phyloP scores from a whole-genome alignment of 2,329 filamentous ascomycete genomes.

The Clonostachys rhizophaga region DNA sequence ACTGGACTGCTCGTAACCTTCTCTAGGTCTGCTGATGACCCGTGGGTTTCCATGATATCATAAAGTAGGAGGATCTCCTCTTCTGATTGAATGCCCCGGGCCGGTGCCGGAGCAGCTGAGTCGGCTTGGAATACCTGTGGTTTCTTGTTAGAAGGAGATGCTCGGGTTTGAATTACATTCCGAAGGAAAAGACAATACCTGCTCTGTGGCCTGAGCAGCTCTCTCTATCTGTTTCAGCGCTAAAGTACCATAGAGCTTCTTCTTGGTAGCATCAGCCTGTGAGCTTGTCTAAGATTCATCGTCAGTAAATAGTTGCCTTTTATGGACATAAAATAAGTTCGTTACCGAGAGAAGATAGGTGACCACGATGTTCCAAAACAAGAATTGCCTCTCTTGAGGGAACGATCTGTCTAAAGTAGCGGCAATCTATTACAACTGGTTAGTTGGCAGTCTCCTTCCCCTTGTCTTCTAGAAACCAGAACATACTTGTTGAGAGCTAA shows the following conservation, averaged over 20 bases:
- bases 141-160: background rate
- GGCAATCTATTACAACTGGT: conserved; percentile 37
- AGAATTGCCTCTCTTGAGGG: conserved; percentile 37
- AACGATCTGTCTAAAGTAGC: conserved; percentile 47
- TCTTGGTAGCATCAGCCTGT: conserved; percentile 41
- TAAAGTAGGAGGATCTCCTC: conserved; percentile 47
- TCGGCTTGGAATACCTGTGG: conserved; percentile 3
- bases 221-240: conserved; percentile 45
- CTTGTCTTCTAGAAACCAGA: background rate
- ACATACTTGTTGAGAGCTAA: conserved; percentile 50
- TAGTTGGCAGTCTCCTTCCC: conserved; percentile 3
- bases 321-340: background rate
- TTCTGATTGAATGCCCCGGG: conserved; percentile 33
- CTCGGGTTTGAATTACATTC: background rate
- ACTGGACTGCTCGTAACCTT: conserved; percentile 29
- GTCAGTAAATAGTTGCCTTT: background rate
- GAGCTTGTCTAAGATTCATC: conserved; percentile 29
- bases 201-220: conserved; percentile 38
- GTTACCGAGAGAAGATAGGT: conserved; percentile 49
- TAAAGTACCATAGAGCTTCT: conserved; percentile 45
- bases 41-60: conserved; percentile 37
- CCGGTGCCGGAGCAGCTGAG: conserved; percentile 7
- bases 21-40: conserved; percentile 31
- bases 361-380: conserved; percentile 51
- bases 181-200: conserved; percentile 20